phyloP scores from a whole-genome alignment of 768 basidiomycete genomes.

The Leccinellum albellum region DNA sequence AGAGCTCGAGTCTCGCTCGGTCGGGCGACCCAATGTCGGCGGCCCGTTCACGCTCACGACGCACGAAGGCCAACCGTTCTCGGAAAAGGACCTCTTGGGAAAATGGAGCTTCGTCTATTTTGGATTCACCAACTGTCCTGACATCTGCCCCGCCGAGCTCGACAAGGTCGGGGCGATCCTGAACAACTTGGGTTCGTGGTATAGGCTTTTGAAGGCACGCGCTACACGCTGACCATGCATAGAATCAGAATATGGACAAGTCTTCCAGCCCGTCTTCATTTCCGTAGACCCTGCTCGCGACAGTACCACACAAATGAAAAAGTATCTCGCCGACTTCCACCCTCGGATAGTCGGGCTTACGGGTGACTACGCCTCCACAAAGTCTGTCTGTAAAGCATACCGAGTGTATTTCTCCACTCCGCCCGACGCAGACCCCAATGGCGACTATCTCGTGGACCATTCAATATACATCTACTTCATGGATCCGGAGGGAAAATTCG shows the following conservation, averaged over 20 bases:
- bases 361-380: constrained; percentile 80
- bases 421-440: constrained; percentile 77
- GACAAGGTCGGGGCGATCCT: constrained; percentile 89
- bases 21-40: constrained; percentile 85
- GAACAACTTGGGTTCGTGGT: constrained; percentile 59
- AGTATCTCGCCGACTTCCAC: constrained; percentile 84
- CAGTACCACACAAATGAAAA: constrained; percentile 52
- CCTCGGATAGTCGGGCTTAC: constrained; percentile 84
- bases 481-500: constrained; percentile 92
- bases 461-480: constrained; percentile 98
- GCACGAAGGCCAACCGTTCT: constrained; percentile 58
- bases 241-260: constrained; percentile 67
- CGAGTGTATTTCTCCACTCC: constrained; percentile 98
- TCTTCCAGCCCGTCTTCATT: constrained; percentile 90
- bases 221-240: constrained; percentile 13
- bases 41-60: constrained; percentile 79
- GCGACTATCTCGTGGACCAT: constrained; percentile 96
- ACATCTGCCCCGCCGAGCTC: constrained; percentile 96
- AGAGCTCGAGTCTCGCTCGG: constrained; percentile 65
- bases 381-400: constrained; percentile 89
- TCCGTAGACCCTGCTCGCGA: constrained; percentile 97
- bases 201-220: neutral
- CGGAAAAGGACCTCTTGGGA: constrained; percentile 73
- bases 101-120: constrained; percentile 94
- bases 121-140: constrained; percentile 99